These are phyloP conservation scores for Acanthamoeba healyi DNA, from an alignment of 208 protist genomes.

Conservation along the genomic window DNA sequence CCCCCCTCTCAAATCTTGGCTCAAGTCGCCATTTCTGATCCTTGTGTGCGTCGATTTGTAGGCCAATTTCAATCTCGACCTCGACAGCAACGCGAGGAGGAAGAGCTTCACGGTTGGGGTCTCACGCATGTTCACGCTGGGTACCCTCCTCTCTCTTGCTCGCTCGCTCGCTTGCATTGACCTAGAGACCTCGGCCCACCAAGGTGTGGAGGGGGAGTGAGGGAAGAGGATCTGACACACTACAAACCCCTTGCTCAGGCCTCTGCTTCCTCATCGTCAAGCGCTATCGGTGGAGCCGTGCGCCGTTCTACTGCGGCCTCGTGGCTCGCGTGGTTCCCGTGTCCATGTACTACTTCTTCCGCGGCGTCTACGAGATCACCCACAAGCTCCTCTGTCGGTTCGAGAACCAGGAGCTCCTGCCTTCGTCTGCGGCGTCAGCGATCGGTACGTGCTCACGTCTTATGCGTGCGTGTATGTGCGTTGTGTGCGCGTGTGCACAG, in stretches of 20 bases:
- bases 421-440: not conserved
- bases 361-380: slow-evolving; percentile 25
- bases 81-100: not conserved
- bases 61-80: slow-evolving; percentile 58
- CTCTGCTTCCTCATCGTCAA: slow-evolving; percentile 25
- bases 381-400: not conserved
- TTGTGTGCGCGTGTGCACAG: not conserved
- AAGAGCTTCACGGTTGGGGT: not conserved
- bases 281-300: slow-evolving; percentile 33
- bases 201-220: too few relatives aligned
- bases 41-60: not conserved
- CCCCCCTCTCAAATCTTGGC: not conserved
- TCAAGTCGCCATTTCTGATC: not conserved
- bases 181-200: not conserved
- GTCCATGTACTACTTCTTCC: slow-evolving; percentile 62
- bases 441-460: not conserved
- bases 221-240: too few relatives aligned
- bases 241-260: not conserved
- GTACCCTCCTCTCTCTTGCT: not conserved
- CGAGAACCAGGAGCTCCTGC: not conserved
- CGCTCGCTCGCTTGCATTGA: not conserved
- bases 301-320: slow-evolving; percentile 44
- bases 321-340: slow-evolving; percentile 19
- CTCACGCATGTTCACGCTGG: slow-evolving; percentile 21
- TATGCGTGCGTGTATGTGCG: not conserved